Evolutionary conservation across 2,329 filamentous ascomycete species (phyloP), one percentile per base, ranked within the genome.

Genomic region (Metarhizium guizhouense): DNA sequence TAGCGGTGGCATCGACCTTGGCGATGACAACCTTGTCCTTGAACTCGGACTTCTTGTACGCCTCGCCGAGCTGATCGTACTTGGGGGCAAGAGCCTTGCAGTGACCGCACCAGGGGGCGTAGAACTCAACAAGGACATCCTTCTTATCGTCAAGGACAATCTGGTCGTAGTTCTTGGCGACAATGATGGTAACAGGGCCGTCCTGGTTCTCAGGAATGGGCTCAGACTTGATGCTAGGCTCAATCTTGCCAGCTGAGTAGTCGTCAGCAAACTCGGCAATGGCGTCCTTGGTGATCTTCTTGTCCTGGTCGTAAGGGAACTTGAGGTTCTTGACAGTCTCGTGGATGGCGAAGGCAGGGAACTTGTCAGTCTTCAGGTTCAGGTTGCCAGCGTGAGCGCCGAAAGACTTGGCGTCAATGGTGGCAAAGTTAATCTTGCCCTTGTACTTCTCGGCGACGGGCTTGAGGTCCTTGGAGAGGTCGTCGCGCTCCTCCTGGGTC

Each of bases 41-140:
- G 75, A 85, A 87, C 64, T 88, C 86, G 78, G 87, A 79, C 84
- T 84, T 74, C 83, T 84, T 79, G 77, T 90, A 96, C 57, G 84
- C 79, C 58, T 80, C 74, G 56, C 83, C 94, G 57, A 99, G 88
- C 73, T 96, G 90, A 61, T 99, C 94, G 74, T 96, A 99, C 74
- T 96, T 87, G 67, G 94, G 94, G 56, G 94, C 93, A 60, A 99
- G 87, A 74, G 85, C 92, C 84, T 97, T 97, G 90, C 94, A 99
- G 84, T 99, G 94, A 65, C 94, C 94, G 73, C 94, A 99, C 94
- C 94, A 99, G 61, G 94, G 94, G 58, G 94, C 94, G 78, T 99
- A 99, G 80, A 96, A 97, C 80, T 99, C 94, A 61, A 99, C 76
- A 63, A 99, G 83, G 57, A 99, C 94, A 74, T 99, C 94, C 87